These are phyloP conservation scores for Lachancea meyersii DNA, from an alignment of 805 yeast genomes.

Conservation along the genomic window DNA sequence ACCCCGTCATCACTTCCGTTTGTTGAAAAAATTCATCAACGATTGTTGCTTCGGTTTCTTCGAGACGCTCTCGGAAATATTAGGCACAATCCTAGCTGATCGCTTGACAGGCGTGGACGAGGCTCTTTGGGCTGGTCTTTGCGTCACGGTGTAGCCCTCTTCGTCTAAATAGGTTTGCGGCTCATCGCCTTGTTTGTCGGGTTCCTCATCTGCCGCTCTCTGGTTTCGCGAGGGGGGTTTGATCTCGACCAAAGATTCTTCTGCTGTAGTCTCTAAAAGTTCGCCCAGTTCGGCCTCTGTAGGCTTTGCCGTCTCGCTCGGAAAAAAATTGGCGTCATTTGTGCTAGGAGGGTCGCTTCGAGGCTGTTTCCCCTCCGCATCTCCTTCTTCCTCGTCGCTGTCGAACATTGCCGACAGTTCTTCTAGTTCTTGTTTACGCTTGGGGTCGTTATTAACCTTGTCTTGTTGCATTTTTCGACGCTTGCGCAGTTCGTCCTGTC, in stretches of 20 bases:
- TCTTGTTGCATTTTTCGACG: slow-evolving; percentile 21
- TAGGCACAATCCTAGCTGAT: background rate
- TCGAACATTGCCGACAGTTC: slow-evolving; percentile 28
- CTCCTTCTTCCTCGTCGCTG: slow-evolving; percentile 14
- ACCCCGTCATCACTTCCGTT: slow-evolving; percentile 7
- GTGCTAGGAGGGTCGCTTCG: background rate
- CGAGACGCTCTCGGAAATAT: slow-evolving; percentile 1
- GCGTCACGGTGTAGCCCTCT: slow-evolving; percentile 32
- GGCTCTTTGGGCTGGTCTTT: slow-evolving; percentile 15
- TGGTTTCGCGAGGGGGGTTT: background rate
- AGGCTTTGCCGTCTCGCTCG: background rate
- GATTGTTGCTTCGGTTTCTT: slow-evolving; percentile 28
- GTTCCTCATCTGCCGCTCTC: background rate
- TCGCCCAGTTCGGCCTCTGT: slow-evolving; percentile 22
- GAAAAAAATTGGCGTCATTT: background rate
- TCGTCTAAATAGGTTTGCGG: slow-evolving; percentile 24
- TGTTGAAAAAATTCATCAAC: slow-evolving; percentile 29
- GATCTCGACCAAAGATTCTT: slow-evolving; percentile 26
- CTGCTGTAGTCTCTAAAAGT: slow-evolving; percentile 30
- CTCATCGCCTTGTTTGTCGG: slow-evolving; percentile 7
- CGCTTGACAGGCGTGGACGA: slow-evolving; percentile 10
- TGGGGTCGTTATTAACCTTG: slow-evolving; percentile 17
- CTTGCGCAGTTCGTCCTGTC: slow-evolving; percentile 25
- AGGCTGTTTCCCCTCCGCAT: background rate
- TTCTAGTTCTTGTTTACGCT: slow-evolving; percentile 27